These are phyloP conservation scores for Chaetomiaceae sp. DNA, from an alignment of 2,329 filamentous ascomycete species.

Conservation along the genomic window DNA sequence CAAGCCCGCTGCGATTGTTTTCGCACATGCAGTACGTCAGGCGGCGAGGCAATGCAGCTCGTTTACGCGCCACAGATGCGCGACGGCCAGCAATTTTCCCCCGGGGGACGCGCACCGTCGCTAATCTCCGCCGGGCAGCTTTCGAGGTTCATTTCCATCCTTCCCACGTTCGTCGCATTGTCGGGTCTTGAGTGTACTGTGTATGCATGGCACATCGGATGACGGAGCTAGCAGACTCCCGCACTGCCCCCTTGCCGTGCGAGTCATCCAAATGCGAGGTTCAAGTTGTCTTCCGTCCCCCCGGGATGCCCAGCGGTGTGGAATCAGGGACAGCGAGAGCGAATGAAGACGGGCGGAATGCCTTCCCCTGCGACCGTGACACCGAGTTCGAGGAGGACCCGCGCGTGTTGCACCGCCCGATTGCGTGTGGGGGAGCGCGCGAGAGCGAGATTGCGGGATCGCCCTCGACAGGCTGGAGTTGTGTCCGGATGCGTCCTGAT, in stretches of 20 bases:
- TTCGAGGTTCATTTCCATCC: not conserved
- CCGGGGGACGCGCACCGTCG: not conserved
- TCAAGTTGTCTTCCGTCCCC: not conserved
- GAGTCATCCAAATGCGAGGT: slow-evolving; percentile 2
- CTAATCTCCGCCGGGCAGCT: slow-evolving; percentile 4
- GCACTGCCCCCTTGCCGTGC: slow-evolving; percentile 7
- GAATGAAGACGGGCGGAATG: not conserved
- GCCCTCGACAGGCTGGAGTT: not conserved
- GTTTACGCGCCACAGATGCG: slow-evolving; percentile 9
- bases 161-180: not conserved
- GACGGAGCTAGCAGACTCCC: no score
- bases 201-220: slow-evolving; percentile 5
- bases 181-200: no score
- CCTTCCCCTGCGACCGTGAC: slow-evolving; percentile 2
- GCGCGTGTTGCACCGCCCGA: slow-evolving; percentile 1
- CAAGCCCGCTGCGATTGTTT: not conserved
- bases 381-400: slow-evolving; percentile 5
- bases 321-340: not conserved
- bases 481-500: slow-evolving; percentile 4
- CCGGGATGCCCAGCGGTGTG: slow-evolving; percentile 12
- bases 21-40: not conserved
- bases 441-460: not conserved
- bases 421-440: not conserved
- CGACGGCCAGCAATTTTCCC: not conserved
- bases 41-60: slow-evolving; percentile 6